Percentiles rank a stretch among this genome's conserved stretches.
Evolutionary conservation across 192 early-diverging fungal genomes (phyloP).

Genomic region (Rhizophagus clarus): DNA sequence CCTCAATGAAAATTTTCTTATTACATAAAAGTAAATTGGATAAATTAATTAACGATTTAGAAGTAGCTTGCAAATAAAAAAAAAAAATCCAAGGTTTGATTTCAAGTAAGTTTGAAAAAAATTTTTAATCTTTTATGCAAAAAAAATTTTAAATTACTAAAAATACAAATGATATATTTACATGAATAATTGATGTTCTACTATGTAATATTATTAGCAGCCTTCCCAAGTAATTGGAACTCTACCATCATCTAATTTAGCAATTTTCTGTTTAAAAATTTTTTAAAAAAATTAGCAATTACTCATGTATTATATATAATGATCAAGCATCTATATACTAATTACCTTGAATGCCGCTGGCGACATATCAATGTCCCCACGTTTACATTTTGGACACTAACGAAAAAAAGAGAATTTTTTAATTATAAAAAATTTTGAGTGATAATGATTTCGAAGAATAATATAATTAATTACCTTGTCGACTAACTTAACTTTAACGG

Average conservation of each 20-base stretch:
- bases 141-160: background rate
- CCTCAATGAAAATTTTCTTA: constrained; percentile 69
- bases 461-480: constrained; percentile 53
- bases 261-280: constrained; percentile 34
- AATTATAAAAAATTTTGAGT: background rate
- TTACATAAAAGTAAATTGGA: constrained; percentile 59
- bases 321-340: background rate
- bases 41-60: constrained; percentile 36
- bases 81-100: too few species aligned
- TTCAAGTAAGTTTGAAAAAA: too few species aligned
- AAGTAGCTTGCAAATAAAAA: constrained; percentile 26
- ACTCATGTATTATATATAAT: too few species aligned
- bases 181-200: background rate
- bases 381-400: constrained; percentile 45
- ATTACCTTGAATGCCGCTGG: constrained; percentile 39
- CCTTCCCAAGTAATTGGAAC: constrained; percentile 39
- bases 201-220: constrained; percentile 21
- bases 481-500: constrained; percentile 50
- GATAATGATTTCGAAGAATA: background rate
- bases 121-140: background rate
- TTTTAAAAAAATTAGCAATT: background rate
- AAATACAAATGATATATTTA: too few species aligned
- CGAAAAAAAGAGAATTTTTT: background rate
- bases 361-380: constrained; percentile 41
- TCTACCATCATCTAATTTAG: constrained; percentile 37